Base-by-base conservation (phyloP, 495 filamentous ascomycete genomes). In the Coniosporium apollinis region DNA sequence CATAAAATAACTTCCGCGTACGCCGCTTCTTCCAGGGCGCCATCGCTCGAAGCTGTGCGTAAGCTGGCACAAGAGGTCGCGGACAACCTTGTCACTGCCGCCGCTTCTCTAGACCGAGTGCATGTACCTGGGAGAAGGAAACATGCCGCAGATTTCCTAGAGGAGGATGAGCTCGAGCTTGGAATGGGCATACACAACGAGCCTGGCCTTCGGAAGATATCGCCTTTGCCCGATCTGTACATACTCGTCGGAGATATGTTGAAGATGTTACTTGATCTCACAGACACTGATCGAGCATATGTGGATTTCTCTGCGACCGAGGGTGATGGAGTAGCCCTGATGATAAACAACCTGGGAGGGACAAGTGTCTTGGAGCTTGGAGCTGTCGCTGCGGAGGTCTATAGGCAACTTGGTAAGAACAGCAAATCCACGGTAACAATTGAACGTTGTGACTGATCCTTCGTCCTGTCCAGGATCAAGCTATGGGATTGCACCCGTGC, bases 401-500 rank as follows among this genome's bases (percentile, higher is more conserved):
- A n/a, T n/a, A n/a, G n/a, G n/a, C n/a, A n/a, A n/a, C n/a, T n/a
- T n/a, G n/a, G n/a, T n/a, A n/a, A n/a, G n/a, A n/a, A n/a, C n/a
- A n/a, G n/a, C n/a, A n/a, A n/a, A n/a, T n/a, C n/a, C n/a, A n/a
- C n/a, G n/a, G n/a, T n/a, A n/a, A n/a, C n/a, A n/a, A n/a, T n/a
- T n/a, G n/a, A n/a, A n/a, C n/a, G n/a, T n/a, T n/a, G n/a, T n/a
- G n/a, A n/a, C n/a, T n/a, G n/a, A n/a, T n/a, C n/a, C n/a, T n/a
- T n/a, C n/a, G n/a, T n/a, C n/a, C n/a, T n/a, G n/a, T n/a, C n/a
- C n/a, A n/a, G n/a, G n/a, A n/a, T n/a, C n/a, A n/a, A n/a, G 68
- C 56, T 44, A 51, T 52, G 49, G 56, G 3, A 58, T 58, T 15
- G 39, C 26, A n/a, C 59, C 59, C 0, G 44, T 38, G 5, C 50